Conservation (phyloP, 176 grass and related monocot species). For the Bolboschoenus planiculmis region DNA sequence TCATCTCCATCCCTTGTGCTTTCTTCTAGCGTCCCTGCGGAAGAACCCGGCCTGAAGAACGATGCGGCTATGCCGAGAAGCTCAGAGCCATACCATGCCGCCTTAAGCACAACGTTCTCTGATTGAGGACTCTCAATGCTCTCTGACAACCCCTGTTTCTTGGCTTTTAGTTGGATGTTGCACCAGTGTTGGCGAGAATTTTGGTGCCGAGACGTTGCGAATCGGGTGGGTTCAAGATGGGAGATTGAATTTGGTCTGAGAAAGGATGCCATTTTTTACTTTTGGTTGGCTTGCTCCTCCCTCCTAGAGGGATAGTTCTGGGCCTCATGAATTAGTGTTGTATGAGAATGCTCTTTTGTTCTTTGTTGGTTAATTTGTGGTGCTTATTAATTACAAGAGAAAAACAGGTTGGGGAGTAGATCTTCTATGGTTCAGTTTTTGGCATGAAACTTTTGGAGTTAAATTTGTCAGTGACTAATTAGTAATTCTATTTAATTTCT, state of each 20-base stretch:
- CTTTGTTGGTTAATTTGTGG: neutral
- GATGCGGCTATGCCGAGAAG: conserved; percentile 75
- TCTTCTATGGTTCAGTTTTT: neutral
- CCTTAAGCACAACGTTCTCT: conserved; percentile 68
- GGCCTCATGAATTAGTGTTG: neutral
- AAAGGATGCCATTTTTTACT: conserved; percentile 20
- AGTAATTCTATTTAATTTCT: neutral
- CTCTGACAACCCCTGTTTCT: conserved; percentile 28
- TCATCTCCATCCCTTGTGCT: neutral
- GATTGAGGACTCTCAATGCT: conserved; percentile 29
- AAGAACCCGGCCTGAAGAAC: conserved; percentile 31
- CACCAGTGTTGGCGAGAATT: neutral
- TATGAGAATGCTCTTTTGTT: neutral
- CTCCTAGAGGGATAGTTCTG: neutral
- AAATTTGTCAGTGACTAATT: neutral
- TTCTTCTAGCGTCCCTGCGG: neutral
- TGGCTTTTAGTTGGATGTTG: conserved; percentile 8
- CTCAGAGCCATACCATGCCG: conserved; percentile 88
- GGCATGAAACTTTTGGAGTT: neutral
- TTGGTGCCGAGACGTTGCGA: neutral
- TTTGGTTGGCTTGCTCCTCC: neutral
- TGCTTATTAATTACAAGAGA: neutral
- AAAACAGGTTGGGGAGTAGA: neutral
- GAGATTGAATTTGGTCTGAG: conserved; percentile 21
- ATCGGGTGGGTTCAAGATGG: neutral